phyloP scores from a whole-genome alignment of 208 protist genomes.

The Leishmania amazonensis region DNA sequence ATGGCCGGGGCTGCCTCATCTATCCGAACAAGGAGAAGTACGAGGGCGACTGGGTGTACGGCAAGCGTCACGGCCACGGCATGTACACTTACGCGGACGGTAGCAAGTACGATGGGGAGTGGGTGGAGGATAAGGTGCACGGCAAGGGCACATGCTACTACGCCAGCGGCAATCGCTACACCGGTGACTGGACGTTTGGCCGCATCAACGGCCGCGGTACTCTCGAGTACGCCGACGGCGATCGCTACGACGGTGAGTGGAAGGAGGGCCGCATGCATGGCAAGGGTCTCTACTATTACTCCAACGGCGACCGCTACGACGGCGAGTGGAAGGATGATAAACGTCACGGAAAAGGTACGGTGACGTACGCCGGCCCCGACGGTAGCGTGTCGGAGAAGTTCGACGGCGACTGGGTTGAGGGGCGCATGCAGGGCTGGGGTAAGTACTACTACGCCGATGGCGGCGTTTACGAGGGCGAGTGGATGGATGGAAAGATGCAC shows the following conservation, averaged over 20 bases:
- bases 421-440: conserved; percentile 95
- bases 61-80: conserved; percentile 93
- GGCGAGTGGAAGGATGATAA: conserved; percentile 94
- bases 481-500: conserved; percentile 92
- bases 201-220: conserved; percentile 91
- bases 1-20: conserved; percentile 93
- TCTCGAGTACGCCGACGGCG: conserved; percentile 91
- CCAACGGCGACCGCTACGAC: conserved; percentile 91
- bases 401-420: conserved; percentile 94
- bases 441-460: conserved; percentile 95
- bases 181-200: conserved; percentile 90
- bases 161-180: conserved; percentile 89
- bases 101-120: conserved; percentile 92
- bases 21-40: conserved; percentile 95
- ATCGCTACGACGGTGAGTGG: conserved; percentile 93
- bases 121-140: conserved; percentile 95
- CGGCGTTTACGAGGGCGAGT: conserved; percentile 92
- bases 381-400: conserved; percentile 93
- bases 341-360: conserved; percentile 92
- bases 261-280: conserved; percentile 95
- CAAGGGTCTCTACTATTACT: conserved; percentile 90
- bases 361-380: conserved; percentile 92
- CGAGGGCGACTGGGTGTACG: conserved; percentile 95
- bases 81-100: conserved; percentile 94
- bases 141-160: conserved; percentile 94